phyloP scores from a whole-genome alignment of 2,329 filamentous ascomycete genomes.

The Decorospora gaudefroyi region DNA sequence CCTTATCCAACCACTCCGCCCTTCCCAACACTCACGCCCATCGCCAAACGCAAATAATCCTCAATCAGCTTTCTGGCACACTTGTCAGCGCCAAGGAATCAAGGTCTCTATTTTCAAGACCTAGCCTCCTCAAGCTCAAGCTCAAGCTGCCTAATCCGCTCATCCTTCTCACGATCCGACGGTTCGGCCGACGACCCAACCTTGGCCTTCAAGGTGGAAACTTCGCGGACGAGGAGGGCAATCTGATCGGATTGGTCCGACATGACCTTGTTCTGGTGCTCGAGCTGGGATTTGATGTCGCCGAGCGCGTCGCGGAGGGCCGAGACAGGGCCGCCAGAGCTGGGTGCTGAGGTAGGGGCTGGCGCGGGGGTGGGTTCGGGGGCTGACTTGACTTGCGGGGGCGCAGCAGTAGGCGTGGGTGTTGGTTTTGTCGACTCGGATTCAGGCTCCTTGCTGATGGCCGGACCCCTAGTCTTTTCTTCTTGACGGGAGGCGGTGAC shows the following conservation, averaged over 20 bases:
- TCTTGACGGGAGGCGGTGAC: slow-evolving; percentile 45
- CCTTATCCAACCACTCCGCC: slow-evolving; percentile 1
- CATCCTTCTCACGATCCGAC: slow-evolving; percentile 47
- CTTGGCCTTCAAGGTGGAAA: slow-evolving; percentile 71
- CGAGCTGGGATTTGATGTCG: slow-evolving; percentile 77
- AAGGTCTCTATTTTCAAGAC: slow-evolving; percentile 30
- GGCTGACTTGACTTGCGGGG: slow-evolving; percentile 43
- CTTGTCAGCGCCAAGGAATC: slow-evolving; percentile 1
- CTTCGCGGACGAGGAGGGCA: slow-evolving; percentile 66
- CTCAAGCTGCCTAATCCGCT: slow-evolving; percentile 49
- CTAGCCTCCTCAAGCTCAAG: slow-evolving; percentile 50
- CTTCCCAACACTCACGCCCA: neutral
- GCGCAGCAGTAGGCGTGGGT: slow-evolving; percentile 43
- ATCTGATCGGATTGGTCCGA: slow-evolving; percentile 78
- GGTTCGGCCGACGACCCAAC: slow-evolving; percentile 56
- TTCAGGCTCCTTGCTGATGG: slow-evolving; percentile 49
- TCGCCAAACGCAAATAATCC: slow-evolving; percentile 6
- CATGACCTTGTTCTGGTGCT: slow-evolving; percentile 77
- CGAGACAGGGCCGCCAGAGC: slow-evolving; percentile 54
- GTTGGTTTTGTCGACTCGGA: slow-evolving; percentile 52
- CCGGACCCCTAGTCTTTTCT: slow-evolving; percentile 46
- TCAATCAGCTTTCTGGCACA: neutral
- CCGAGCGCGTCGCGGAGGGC: slow-evolving; percentile 68
- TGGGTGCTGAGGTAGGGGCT: slow-evolving; percentile 45
- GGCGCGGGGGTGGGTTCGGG: slow-evolving; percentile 48